Evolutionary conservation across 805 yeast species (phyloP).

Genomic region (Clavispora fructus): DNA sequence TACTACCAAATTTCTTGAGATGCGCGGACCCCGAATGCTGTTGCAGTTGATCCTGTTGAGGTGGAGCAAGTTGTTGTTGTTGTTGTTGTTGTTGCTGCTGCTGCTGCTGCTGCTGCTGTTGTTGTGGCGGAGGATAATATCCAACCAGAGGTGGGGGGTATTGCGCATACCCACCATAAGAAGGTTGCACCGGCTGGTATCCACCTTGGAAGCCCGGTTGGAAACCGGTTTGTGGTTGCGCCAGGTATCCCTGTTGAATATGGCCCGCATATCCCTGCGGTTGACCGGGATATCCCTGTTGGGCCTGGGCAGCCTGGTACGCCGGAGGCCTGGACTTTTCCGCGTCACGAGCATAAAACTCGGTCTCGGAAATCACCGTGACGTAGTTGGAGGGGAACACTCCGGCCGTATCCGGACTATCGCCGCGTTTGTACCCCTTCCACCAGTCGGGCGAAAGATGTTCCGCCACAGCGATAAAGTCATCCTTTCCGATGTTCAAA

Average conservation of each 20-base stretch:
- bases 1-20: conserved; percentile 65
- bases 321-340: neutral
- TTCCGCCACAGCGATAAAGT: conserved; percentile 63
- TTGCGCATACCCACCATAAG: conserved; percentile 36
- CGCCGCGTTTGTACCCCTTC: conserved; percentile 55
- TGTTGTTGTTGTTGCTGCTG: conserved; percentile 21
- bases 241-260: neutral
- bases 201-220: neutral
- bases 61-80: conserved; percentile 12
- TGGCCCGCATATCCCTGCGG: neutral
- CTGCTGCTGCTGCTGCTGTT: conserved; percentile 22
- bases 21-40: conserved; percentile 17
- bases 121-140: conserved; percentile 34
- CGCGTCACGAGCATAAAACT: conserved; percentile 14
- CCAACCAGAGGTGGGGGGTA: conserved; percentile 49
- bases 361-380: conserved; percentile 31
- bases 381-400: conserved; percentile 91
- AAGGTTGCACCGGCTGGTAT: conserved; percentile 14
- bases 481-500: conserved; percentile 59
- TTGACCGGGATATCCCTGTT: neutral
- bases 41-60: conserved; percentile 18
- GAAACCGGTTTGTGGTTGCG: conserved; percentile 8
- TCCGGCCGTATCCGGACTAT: conserved; percentile 49
- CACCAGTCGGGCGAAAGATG: conserved; percentile 86
- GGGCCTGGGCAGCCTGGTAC: neutral